Evolutionary conservation across 2,329 filamentous ascomycete genomes (phyloP).

Genomic region (Penicillium verrucosum): DNA sequence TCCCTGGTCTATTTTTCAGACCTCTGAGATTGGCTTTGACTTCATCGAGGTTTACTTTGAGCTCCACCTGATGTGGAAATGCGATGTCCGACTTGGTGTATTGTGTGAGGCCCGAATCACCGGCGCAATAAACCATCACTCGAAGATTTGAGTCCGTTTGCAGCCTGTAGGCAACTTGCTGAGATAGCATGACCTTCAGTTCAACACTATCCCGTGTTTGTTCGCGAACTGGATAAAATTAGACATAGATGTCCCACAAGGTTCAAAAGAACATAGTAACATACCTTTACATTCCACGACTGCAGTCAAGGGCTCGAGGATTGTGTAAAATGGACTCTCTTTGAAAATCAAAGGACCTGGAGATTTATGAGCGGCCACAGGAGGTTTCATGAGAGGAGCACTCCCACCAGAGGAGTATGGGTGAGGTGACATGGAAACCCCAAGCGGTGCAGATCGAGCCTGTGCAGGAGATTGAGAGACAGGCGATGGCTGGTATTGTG

Average conservation of each 20-base stretch:
- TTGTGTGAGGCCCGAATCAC: conserved; percentile 55
- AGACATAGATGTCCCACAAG: conserved; percentile 9
- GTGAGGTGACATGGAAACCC: conserved; percentile 32
- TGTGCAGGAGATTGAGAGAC: conserved; percentile 27
- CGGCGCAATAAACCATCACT: conserved; percentile 80
- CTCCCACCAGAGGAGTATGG: conserved; percentile 29
- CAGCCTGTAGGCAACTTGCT: conserved; percentile 55
- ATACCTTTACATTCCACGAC: conserved; percentile 70
- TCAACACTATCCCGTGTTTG: conserved; percentile 57
- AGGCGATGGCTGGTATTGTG: conserved; percentile 27
- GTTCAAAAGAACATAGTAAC: conserved; percentile 20
- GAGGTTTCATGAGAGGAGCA: conserved; percentile 1
- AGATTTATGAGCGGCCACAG: conserved; percentile 27
- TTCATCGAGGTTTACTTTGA: conserved; percentile 84
- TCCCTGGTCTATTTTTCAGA: conserved; percentile 92
- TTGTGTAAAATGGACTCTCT: conserved; percentile 78
- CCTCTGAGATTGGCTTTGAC: conserved; percentile 91
- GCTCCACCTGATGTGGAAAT: conserved; percentile 88
- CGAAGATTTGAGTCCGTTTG: conserved; percentile 60
- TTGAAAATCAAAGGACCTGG: conserved; percentile 59
- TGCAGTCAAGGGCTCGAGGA: conserved; percentile 62
- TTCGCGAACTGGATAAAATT: conserved; percentile 51
- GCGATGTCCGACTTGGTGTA: conserved; percentile 67
- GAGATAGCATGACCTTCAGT: conserved; percentile 58
- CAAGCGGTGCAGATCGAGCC: conserved; percentile 26